A percentile compares a stretch with the other conserved stretches of the same genome.
phyloP scores from a whole-genome alignment of 1,139 yeast species.

The Hemisphaericaspora lyxosophila region DNA sequence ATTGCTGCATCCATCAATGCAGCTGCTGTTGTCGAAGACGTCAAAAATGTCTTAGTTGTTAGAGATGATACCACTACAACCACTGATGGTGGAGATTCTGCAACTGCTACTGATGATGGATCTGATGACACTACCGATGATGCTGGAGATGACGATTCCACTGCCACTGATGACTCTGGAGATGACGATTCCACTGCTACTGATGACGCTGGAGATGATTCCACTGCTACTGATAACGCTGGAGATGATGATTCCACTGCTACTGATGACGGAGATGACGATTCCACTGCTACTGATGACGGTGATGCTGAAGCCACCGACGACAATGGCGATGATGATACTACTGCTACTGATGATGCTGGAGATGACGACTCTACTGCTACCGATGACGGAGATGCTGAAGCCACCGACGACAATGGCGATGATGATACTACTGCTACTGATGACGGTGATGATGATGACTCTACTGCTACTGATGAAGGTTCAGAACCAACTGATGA shows the following conservation, averaged over 20 bases:
- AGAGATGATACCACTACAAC: slow-evolving; percentile 16
- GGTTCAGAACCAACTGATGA: neutral
- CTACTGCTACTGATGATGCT: no score
- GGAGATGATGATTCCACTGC: slow-evolving; percentile 8
- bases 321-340: no score
- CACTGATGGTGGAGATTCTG: slow-evolving; percentile 8
- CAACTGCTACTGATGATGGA: slow-evolving; percentile 12
- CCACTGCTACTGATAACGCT: slow-evolving; percentile 9
- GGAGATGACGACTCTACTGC: no score
- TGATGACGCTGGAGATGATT: slow-evolving; percentile 2
- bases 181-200: slow-evolving; percentile 4
- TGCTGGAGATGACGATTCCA: slow-evolving; percentile 11
- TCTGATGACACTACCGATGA: slow-evolving; percentile 11
- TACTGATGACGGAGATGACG: slow-evolving; percentile 4
- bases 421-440: slow-evolving; percentile 8
- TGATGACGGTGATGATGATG: slow-evolving; percentile 2
- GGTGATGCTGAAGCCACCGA: no score
- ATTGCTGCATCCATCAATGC: slow-evolving; percentile 10
- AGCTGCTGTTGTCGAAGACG: slow-evolving; percentile 9
- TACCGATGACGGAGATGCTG: slow-evolving; percentile 10
- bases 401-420: slow-evolving; percentile 2
- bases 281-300: slow-evolving; percentile 7
- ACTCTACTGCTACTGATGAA: neutral
- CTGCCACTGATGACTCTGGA: slow-evolving; percentile 10
- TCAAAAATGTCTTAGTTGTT: slow-evolving; percentile 3